Conservation (phyloP, 495 filamentous ascomycete genomes). For the Hyaloscypha bicolor region DNA sequence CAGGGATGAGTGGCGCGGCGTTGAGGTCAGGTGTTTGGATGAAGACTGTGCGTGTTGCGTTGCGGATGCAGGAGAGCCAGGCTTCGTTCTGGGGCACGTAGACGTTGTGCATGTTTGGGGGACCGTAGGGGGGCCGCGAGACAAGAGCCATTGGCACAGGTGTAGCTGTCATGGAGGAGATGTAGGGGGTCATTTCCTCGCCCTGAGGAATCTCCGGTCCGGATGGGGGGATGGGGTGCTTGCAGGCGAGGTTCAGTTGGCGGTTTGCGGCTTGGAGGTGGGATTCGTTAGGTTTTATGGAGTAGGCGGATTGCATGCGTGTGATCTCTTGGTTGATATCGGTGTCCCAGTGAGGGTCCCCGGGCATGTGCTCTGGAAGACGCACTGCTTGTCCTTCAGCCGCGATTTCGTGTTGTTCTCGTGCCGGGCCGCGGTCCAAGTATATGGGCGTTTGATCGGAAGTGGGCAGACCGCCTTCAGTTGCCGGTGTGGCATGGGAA, state of each 20-base stretch:
- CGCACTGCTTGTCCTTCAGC: conserved; percentile 6
- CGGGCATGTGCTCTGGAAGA: conserved; percentile 57
- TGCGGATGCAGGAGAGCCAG: conserved; percentile 67
- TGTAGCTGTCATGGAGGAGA: conserved; percentile 52
- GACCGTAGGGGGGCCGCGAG: conserved; percentile 65
- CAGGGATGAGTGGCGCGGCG: conserved; percentile 64
- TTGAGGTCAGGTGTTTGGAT: conserved; percentile 80
- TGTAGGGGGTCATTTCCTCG: conserved; percentile 64
- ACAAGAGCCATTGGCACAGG: conserved; percentile 74
- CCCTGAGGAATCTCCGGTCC: conserved; percentile 53
- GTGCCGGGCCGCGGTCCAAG: conserved; percentile 1
- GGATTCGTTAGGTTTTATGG: conserved; percentile 51
- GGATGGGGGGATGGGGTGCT: conserved; percentile 50
- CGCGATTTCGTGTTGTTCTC: conserved; percentile 15
- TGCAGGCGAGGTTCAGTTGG: conserved; percentile 65
- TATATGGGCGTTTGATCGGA: conserved; percentile 31
- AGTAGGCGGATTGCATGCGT: conserved; percentile 57
- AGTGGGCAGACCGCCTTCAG: conserved; percentile 28
- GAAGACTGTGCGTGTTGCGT: conserved; percentile 64
- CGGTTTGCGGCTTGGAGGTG: conserved; percentile 57
- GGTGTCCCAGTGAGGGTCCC: conserved; percentile 64
- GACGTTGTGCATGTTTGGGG: conserved; percentile 58
- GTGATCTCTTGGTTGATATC: conserved; percentile 59
- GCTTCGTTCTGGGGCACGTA: conserved; percentile 71
- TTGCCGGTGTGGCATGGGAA: conserved; percentile 53